Conservation (phyloP, 441 rosid genomes). For the Erodium moschatum region DNA sequence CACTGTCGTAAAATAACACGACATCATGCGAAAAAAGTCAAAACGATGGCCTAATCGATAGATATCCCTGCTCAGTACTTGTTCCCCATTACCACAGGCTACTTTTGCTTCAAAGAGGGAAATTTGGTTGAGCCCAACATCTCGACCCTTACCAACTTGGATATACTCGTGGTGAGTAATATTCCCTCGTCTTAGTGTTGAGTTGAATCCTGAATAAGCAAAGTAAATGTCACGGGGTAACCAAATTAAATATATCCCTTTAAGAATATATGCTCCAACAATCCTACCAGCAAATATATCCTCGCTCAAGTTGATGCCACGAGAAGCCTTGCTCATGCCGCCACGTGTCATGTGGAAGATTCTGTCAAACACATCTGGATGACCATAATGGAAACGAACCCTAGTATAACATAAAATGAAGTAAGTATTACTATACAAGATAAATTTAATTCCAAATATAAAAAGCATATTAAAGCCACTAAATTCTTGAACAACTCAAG, state of each 20-base stretch:
- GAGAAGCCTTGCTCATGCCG: slow-evolving; percentile 26
- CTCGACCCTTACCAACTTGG: too few species aligned
- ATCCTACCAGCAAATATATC: slow-evolving; percentile 96
- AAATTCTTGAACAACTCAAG: neutral
- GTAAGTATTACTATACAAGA: neutral
- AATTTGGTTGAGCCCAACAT: slow-evolving; percentile 26
- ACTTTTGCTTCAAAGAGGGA: slow-evolving; percentile 37
- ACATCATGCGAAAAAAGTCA: slow-evolving; percentile 89
- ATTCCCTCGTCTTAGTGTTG: too few species aligned
- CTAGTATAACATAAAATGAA: neutral
- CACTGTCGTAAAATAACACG: slow-evolving; percentile 68
- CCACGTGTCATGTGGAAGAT: slow-evolving; percentile 22
- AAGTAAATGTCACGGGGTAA: too few species aligned
- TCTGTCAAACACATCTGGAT: slow-evolving; percentile 13
- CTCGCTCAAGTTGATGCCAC: slow-evolving; percentile 82
- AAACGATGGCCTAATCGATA: slow-evolving; percentile 87
- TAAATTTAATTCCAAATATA: neutral
- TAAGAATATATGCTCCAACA: too few species aligned
- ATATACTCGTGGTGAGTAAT: too few species aligned
- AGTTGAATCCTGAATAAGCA: too few species aligned
- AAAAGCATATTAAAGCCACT: neutral
- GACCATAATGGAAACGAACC: too few species aligned
- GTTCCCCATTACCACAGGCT: slow-evolving; percentile 94
- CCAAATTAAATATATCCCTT: too few species aligned
- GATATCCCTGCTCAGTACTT: slow-evolving; percentile 76